phyloP scores from a whole-genome alignment of 345 rosid species.

The Populus deltoides region DNA sequence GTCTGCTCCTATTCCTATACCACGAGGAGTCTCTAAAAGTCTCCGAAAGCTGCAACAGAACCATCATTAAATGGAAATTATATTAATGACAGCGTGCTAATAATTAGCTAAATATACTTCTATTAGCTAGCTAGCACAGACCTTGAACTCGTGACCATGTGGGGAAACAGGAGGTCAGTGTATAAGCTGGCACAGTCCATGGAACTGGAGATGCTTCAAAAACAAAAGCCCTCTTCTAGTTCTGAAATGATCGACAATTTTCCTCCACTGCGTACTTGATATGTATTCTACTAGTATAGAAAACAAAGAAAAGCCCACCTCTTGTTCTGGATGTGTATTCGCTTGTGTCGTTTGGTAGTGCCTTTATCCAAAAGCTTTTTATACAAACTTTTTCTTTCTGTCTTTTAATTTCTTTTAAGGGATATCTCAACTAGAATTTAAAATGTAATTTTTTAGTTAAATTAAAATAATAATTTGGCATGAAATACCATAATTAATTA shows the following conservation, averaged over 20 bases:
- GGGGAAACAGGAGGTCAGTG: slow-evolving; percentile 25
- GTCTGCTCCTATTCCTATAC: slow-evolving; percentile 22
- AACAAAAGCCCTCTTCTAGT: neutral
- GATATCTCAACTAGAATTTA: too few species aligned
- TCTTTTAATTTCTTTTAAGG: too few species aligned
- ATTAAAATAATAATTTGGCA: too few species aligned
- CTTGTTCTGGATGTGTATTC: slow-evolving; percentile 24
- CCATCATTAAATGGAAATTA: neutral
- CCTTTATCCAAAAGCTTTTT: too few species aligned
- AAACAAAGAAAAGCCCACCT: slow-evolving; percentile 31
- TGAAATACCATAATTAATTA: too few species aligned
- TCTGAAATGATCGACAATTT: slow-evolving; percentile 5
- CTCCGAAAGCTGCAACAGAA: slow-evolving; percentile 37
- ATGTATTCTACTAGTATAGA: neutral
- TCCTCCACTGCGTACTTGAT: neutral
- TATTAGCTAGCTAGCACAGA: neutral
- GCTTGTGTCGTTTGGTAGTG: neutral
- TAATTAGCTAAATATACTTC: neutral
- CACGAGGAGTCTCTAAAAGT: slow-evolving; percentile 23
- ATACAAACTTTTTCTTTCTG: too few species aligned
- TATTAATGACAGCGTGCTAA: neutral
- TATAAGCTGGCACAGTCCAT: slow-evolving; percentile 45
- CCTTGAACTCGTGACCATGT: slow-evolving; percentile 38
- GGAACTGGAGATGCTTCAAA: slow-evolving; percentile 5
- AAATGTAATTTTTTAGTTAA: too few species aligned